These are phyloP conservation scores for Colletotrichum truncatum DNA, from an alignment of 2,329 filamentous ascomycete genomes.

Conservation along the genomic window DNA sequence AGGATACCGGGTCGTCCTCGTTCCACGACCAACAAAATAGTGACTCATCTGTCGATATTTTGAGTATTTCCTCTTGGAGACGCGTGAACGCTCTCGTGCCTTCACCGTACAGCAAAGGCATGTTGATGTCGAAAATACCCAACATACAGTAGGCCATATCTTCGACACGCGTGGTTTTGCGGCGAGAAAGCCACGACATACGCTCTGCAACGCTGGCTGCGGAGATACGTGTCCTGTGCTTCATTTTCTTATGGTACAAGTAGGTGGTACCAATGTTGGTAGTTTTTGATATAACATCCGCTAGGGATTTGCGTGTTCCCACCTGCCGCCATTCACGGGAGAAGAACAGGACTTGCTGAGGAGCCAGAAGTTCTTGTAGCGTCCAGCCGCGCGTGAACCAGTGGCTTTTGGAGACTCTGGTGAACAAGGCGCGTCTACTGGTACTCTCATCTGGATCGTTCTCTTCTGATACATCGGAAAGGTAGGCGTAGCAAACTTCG, in stretches of 20 bases:
- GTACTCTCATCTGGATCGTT: background rate
- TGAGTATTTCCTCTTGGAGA: slow-evolving; percentile 30
- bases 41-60: slow-evolving; percentile 20
- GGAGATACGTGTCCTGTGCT: background rate
- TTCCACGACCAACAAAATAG: slow-evolving; percentile 29
- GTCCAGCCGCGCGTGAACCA: slow-evolving; percentile 34
- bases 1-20: slow-evolving; percentile 6
- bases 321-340: slow-evolving; percentile 18
- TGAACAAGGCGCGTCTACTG: background rate
- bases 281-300: background rate
- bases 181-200: slow-evolving; percentile 40
- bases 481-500: slow-evolving; percentile 26
- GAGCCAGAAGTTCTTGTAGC: slow-evolving; percentile 32
- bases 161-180: slow-evolving; percentile 34
- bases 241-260: slow-evolving; percentile 2
- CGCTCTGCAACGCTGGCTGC: slow-evolving; percentile 35
- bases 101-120: slow-evolving; percentile 40
- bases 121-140: slow-evolving; percentile 40
- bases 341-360: slow-evolving; percentile 28
- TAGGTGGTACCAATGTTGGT: slow-evolving; percentile 13
- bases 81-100: slow-evolving; percentile 36
- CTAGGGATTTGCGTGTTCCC: slow-evolving; percentile 6
- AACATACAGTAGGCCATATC: slow-evolving; percentile 40
- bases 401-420: slow-evolving; percentile 8
- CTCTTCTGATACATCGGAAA: slow-evolving; percentile 9